Percentiles rank a stretch among this genome's conserved stretches.
These are phyloP conservation scores for Starmera stellimalicola DNA, from an alignment of 1,139 yeast genomes.

Conservation along the genomic window DNA sequence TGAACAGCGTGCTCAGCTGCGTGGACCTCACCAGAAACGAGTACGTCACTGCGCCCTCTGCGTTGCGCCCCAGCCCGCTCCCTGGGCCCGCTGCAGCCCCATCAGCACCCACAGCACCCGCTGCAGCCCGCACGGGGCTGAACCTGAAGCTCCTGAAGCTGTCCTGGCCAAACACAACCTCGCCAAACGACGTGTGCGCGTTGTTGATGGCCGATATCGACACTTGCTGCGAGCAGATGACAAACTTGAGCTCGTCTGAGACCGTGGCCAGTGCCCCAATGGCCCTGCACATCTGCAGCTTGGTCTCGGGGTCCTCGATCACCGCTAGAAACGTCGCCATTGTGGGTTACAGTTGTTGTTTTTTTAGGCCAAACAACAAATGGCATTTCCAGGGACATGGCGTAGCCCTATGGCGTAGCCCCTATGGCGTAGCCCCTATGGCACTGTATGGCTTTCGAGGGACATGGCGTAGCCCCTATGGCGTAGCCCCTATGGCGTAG, in stretches of 20 bases:
- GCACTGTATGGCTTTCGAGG: no score
- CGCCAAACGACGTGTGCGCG: conserved; percentile 35
- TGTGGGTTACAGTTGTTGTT: conserved; percentile 27
- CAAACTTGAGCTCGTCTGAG: conserved; percentile 32
- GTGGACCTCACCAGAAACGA: conserved; percentile 39
- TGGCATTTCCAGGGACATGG: no score
- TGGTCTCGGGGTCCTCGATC: conserved; percentile 28
- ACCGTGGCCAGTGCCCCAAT: conserved; percentile 31
- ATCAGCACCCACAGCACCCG: neutral
- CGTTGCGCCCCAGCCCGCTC: conserved; percentile 21
- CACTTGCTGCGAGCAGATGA: conserved; percentile 20
- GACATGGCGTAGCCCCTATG: no score
- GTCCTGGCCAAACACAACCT: conserved; percentile 25
- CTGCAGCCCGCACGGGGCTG: no score
- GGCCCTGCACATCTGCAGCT: conserved; percentile 32
- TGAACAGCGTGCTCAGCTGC: conserved; percentile 40
- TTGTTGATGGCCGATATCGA: conserved; percentile 32
- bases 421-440: no score
- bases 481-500: no score
- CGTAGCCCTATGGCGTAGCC: no score
- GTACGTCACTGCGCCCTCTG: conserved; percentile 18
- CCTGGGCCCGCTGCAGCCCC: conserved; percentile 11
- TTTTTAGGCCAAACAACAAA: conserved; percentile 22
- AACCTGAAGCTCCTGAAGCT: conserved; percentile 31
- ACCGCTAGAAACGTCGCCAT: conserved; percentile 25